phyloP scores from a whole-genome alignment of 2,329 filamentous ascomycete species.

The Phialophora verrucosa region DNA sequence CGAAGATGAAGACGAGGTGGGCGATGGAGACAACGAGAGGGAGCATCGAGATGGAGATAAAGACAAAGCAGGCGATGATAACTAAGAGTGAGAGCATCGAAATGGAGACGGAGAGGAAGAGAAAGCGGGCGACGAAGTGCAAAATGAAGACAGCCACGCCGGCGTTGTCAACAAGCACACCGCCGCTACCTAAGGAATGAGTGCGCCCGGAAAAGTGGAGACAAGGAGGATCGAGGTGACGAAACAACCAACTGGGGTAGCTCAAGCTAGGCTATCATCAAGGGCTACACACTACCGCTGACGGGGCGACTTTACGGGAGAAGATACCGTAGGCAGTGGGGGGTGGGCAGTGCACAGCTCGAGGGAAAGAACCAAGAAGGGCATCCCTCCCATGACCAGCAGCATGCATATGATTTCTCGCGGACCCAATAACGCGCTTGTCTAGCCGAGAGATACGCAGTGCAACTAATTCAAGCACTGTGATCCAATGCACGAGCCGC shows the following conservation, averaged over 20 bases:
- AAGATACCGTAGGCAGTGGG: neutral
- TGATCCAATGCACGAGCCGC: neutral
- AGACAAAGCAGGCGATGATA: conserved; percentile 12
- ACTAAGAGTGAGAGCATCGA: conserved; percentile 10
- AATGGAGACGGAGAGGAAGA: conserved; percentile 39
- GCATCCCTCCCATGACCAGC: neutral
- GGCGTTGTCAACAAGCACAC: neutral
- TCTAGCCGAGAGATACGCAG: neutral
- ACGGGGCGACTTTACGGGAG: neutral
- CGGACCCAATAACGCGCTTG: neutral
- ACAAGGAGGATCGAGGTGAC: neutral
- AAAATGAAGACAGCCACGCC: conserved; percentile 14
- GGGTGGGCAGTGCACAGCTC: neutral
- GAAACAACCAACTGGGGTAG: neutral
- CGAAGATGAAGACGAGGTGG: conserved; percentile 38
- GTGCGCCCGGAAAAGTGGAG: neutral
- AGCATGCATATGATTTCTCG: neutral
- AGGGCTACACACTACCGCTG: neutral
- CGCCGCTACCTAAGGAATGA: neutral
- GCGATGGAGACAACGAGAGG: neutral
- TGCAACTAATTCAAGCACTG: neutral
- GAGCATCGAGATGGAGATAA: conserved; percentile 39
- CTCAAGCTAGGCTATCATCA: neutral
- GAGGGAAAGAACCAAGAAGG: neutral
- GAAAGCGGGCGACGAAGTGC: neutral